phyloP scores from a whole-genome alignment of 306 rosid species.

The Prunus kanzakura region DNA sequence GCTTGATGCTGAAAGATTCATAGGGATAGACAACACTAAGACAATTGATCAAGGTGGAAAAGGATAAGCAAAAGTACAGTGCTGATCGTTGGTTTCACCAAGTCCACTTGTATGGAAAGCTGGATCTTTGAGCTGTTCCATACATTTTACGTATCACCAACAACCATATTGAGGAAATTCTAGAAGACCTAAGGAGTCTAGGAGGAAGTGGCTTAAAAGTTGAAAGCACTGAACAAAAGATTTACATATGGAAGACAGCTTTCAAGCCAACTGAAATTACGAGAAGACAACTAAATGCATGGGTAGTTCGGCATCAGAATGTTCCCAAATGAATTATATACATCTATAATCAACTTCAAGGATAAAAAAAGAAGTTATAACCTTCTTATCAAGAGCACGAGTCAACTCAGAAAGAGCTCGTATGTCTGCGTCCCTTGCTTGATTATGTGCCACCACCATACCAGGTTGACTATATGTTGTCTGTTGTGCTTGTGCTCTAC shows the following conservation, averaged over 20 bases:
- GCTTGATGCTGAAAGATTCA: neutral
- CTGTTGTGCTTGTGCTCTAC: slow-evolving; percentile 37
- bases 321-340: neutral
- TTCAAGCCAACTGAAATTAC: neutral
- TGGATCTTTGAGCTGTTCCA: neutral
- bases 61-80: neutral
- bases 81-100: neutral
- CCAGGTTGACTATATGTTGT: slow-evolving; percentile 37
- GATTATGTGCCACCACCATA: slow-evolving; percentile 38
- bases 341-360: neutral
- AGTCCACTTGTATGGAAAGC: neutral
- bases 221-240: neutral
- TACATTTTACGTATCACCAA: neutral
- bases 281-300: neutral
- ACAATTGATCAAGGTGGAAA: neutral
- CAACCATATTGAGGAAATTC: neutral
- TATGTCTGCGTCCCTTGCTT: slow-evolving; percentile 71
- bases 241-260: neutral
- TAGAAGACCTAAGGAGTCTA: neutral
- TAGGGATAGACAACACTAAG: neutral
- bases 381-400: slow-evolving; percentile 70
- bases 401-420: slow-evolving; percentile 58
- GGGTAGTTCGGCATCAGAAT: neutral
- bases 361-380: slow-evolving; percentile 8
- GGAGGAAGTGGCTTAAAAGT: neutral